Conservation (phyloP, 441 rosid species). For the Pelargonium citronellum region DNA sequence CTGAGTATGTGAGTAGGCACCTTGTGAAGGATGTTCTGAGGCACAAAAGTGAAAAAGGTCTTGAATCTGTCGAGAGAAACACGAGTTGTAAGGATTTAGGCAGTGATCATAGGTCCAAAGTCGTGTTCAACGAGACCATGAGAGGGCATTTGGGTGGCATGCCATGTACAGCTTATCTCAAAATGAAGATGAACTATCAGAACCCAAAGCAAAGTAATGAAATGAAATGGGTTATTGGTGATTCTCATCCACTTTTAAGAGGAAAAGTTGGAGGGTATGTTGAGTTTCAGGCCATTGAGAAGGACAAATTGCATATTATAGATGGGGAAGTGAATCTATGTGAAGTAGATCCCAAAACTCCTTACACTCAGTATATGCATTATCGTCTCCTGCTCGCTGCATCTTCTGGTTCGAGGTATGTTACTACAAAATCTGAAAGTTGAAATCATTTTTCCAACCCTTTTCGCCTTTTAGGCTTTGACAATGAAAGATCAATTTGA, state of each 20-base stretch:
- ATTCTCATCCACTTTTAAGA: slow-evolving; percentile 23
- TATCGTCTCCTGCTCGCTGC: slow-evolving; percentile 36
- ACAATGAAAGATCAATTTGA: slow-evolving; percentile 4
- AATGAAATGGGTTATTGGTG: slow-evolving; percentile 8
- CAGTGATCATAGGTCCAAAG: slow-evolving; percentile 9
- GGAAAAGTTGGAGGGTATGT: slow-evolving; percentile 42
- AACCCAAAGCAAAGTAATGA: slow-evolving; percentile 9
- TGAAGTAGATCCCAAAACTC: slow-evolving; percentile 30
- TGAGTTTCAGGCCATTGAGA: slow-evolving; percentile 28
- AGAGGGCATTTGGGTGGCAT: slow-evolving; percentile 41
- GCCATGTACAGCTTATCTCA: slow-evolving; percentile 37
- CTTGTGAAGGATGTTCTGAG: slow-evolving; percentile 32
- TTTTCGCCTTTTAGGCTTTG: not conserved
- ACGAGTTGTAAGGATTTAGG: slow-evolving; percentile 13
- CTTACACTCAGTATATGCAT: slow-evolving; percentile 38
- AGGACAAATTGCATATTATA: slow-evolving; percentile 32
- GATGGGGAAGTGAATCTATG: slow-evolving; percentile 38
- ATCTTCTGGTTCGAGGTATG: slow-evolving; percentile 43
- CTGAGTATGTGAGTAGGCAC: slow-evolving; percentile 35
- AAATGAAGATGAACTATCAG: slow-evolving; percentile 28
- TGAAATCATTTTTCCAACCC: not conserved
- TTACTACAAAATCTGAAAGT: slow-evolving; percentile 4
- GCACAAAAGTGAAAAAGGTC: slow-evolving; percentile 21
- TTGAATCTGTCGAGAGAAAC: slow-evolving; percentile 9
- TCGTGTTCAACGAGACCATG: slow-evolving; percentile 33